phyloP scores from a whole-genome alignment of 768 basidiomycete species.

The Rhodotorula diobovata region DNA sequence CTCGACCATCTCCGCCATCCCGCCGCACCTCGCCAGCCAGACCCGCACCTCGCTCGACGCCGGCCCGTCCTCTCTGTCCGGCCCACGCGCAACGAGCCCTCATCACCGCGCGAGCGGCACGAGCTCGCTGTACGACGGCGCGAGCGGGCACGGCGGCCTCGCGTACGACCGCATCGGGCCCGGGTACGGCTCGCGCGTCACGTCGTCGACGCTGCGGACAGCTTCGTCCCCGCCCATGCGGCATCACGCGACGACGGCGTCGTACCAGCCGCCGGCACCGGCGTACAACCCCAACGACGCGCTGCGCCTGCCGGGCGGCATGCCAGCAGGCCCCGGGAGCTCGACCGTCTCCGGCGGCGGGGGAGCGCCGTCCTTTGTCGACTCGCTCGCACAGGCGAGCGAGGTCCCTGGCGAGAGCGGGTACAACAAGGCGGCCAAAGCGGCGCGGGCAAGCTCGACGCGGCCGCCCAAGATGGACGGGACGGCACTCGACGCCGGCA shows the following conservation, averaged over 20 bases:
- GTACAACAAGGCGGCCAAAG: conserved; percentile 30
- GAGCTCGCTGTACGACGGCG: conserved; percentile 24
- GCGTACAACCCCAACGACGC: conserved; percentile 17
- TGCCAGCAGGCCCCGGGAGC: neutral
- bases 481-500: conserved; percentile 29
- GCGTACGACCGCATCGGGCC: conserved; percentile 28
- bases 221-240: neutral
- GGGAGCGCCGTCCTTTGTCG: conserved; percentile 14
- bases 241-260: conserved; percentile 24
- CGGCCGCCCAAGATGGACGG: conserved; percentile 26
- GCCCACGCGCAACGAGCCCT: conserved; percentile 12
- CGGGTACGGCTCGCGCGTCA: conserved; percentile 13
- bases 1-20: conserved; percentile 32
- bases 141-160: conserved; percentile 10
- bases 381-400: conserved; percentile 20
- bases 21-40: conserved; percentile 12
- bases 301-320: neutral
- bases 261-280: conserved; percentile 37
- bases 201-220: conserved; percentile 1
- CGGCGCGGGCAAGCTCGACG: conserved; percentile 8
- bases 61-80: conserved; percentile 6
- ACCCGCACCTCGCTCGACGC: conserved; percentile 3
- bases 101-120: neutral
- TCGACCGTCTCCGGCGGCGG: neutral
- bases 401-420: conserved; percentile 15